Base-by-base conservation (phyloP, 129 eudicot species). In the Lactuca saligna region DNA sequence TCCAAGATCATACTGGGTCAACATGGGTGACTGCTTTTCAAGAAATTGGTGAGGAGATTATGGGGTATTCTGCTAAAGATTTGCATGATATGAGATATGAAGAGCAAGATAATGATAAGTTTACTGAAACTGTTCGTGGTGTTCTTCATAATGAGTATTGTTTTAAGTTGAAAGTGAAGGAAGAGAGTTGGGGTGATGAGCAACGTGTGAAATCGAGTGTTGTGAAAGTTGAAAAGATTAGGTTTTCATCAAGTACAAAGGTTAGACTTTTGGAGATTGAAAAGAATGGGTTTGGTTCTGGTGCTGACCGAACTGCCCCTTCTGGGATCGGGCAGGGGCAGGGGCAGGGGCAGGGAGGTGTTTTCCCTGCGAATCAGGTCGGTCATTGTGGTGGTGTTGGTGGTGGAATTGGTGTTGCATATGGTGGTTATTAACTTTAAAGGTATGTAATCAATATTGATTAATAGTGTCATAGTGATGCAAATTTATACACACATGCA, bases 141-240 rank as follows among this genome's bases (percentile, higher is more conserved):
- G 77, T 55, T 5, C 75, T 85, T 16, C 85, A 75, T 57, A 72
- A 41, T 12, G 83, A 80, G 57, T 85, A 74, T 41, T 4, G 78
- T 35, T 88, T 88, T 51, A 88, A 85, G 84, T 78, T 88, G 84
- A 88, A 81, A 57, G 88, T 88, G 75, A 85, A 88, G 83, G 96
- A 82, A 61, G 91, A 85, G 82, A 80, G 76, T 1, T 88, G 63
- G 66, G 83, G 81, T 29, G 88, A 88, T 32, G 96, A 88, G 49
- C 88, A 85, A 72, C 82, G 86, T 14, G 91, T 88, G 5, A 85
- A 85, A 66, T 85, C 86, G 16, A 88, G 91, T 5, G 84, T 82
- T 17, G 76, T 73, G 50, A 85, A 46, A 11, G 51, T n/a, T 46
- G 51, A 46, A 46, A 46, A 46, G 51, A 3, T 46, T 0, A 46